phyloP scores from a whole-genome alignment of 371 early-diverging fungal genomes.

The Actinomucor elegans region DNA sequence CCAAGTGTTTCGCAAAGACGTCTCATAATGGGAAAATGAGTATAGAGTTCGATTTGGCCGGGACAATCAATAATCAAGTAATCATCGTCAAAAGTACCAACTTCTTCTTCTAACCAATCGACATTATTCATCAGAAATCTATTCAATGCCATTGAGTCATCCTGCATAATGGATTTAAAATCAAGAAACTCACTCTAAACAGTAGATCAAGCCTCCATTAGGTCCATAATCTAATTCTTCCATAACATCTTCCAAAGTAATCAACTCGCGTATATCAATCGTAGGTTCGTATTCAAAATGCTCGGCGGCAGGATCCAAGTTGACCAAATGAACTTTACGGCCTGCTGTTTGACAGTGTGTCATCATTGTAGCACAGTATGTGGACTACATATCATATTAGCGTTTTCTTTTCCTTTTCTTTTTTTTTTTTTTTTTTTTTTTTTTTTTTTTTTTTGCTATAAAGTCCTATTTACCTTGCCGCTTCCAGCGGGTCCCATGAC shows the following conservation, averaged over 20 bases:
- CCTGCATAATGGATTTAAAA: too few species aligned
- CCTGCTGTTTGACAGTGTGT: constrained; percentile 84
- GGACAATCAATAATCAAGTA: constrained; percentile 99
- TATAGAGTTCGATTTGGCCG: constrained; percentile 99
- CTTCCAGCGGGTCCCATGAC: constrained; percentile 98
- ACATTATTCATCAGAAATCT: constrained; percentile 89
- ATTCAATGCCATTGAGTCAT: background rate
- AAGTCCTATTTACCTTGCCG: constrained; percentile 72
- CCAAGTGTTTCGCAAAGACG: constrained; percentile 73
- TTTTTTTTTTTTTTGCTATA: background rate
- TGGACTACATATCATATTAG: too few species aligned
- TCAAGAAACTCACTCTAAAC: constrained; percentile 75
- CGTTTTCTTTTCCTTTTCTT: background rate
- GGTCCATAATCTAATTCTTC: constrained; percentile 97
- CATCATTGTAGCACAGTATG: constrained; percentile 94
- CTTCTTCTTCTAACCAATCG: constrained; percentile 95
- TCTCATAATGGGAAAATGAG: constrained; percentile 96
- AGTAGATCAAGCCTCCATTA: constrained; percentile 98
- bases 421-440: background rate
- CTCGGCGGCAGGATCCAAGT: constrained; percentile 99
- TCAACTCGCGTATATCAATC: constrained; percentile 93
- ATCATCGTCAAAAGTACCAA: constrained; percentile 90
- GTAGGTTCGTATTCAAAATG: constrained; percentile 90
- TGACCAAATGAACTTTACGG: constrained; percentile 89
- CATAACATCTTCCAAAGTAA: constrained; percentile 97